Evolutionary conservation across 345 rosid genomes (phyloP), one percentile per base, ranked within the genome.

Genomic region (Euphorbia pulcherrima): DNA sequence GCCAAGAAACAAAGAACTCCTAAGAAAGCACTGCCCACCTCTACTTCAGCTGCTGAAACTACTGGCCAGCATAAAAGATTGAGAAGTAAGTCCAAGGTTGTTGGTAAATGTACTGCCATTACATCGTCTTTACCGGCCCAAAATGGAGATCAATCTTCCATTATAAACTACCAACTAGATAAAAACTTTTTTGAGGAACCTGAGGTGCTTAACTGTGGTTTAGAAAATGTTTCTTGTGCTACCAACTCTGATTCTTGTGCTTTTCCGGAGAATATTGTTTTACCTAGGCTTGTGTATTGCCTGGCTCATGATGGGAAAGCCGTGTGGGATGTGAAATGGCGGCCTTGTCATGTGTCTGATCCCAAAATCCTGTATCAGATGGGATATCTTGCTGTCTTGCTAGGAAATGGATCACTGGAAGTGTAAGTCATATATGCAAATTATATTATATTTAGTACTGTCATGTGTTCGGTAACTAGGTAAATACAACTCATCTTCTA

Each of bases 311-410:
- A 85, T 73, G 99, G 93, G 76, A 89, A 91, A 83, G 95, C 89
- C 74, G 93, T 78, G 26, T 91, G 96, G 96, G 97, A 94, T 72
- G 86, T 89, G 60, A 91, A 94, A 82, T 94, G 97, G 93, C 79
- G 80, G 70, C 97, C 97, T 50, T 69, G 47, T 64, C 65, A 68
- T 77, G 65, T 27, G 46, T 68, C 75, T 48, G 77, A 79, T 70
- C 75, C 85, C 69, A 57, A 71, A 74, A 79, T 71, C 83, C 76
- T 72, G 72, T 86, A 83, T 53, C 84, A 83, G 62, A 83, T 94
- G 92, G 97, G 99, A 20, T 94, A 85, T 77, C 89, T 94, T 77
- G 97, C 96, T 61, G 95, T 89, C 79, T 66, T 91, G 79, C 86
- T 91, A 21, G 99, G 97, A 73, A 86, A 85, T 75, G 97, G 99